Percentiles rank a stretch among this genome's conserved stretches.
Conservation (phyloP, 352 stramenopile species). For the Pythium biforme region DNA sequence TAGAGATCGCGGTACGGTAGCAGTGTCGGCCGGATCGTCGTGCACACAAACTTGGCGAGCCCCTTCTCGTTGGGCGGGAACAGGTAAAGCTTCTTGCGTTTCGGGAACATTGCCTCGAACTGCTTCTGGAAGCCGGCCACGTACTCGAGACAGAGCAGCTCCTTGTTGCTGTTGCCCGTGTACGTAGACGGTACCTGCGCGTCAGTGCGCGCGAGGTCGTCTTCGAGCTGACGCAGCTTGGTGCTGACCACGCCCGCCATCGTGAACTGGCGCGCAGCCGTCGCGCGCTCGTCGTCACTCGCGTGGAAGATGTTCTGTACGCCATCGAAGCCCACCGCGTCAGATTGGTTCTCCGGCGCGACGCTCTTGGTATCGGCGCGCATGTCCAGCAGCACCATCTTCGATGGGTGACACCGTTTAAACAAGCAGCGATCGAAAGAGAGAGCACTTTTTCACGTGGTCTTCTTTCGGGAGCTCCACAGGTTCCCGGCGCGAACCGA, state of each 20-base stretch:
- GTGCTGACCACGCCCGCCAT: constrained; percentile 75
- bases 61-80: constrained; percentile 91
- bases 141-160: constrained; percentile 94
- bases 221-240: constrained; percentile 73
- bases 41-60: constrained; percentile 94
- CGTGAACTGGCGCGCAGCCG: constrained; percentile 67
- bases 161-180: constrained; percentile 79
- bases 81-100: constrained; percentile 79
- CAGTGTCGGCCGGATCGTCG: constrained; percentile 91
- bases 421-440: too few species aligned
- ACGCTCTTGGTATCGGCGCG: constrained; percentile 53
- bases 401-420: too few species aligned
- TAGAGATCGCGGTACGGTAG: constrained; percentile 92
- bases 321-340: constrained; percentile 36
- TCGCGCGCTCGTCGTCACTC: constrained; percentile 56
- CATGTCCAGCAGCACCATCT: constrained; percentile 40
- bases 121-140: constrained; percentile 89
- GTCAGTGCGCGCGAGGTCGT: constrained; percentile 38
- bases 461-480: neutral
- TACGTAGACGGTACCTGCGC: constrained; percentile 33
- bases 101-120: constrained; percentile 88
- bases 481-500: neutral
- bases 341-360: constrained; percentile 20
- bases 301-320: constrained; percentile 48
- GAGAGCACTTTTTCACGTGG: neutral